Base-by-base conservation (phyloP, 2,329 filamentous ascomycete genomes). In the Thermochaetoides dissita region DNA sequence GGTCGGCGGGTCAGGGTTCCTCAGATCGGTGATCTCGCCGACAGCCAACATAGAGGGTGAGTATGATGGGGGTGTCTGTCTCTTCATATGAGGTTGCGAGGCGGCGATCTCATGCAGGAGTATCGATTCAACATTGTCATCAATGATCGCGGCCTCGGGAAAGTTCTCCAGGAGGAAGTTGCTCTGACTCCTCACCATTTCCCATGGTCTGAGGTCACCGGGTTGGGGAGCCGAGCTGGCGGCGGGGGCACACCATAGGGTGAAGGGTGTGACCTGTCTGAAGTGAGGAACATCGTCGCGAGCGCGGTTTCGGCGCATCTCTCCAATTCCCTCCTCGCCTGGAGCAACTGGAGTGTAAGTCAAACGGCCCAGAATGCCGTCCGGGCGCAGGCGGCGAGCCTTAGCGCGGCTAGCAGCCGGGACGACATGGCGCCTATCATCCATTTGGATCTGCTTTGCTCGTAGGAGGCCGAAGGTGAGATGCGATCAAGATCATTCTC, bases 21-120 rank as follows among this genome's bases (percentile, higher is more conserved):
- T 63, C 11, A 59, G 46, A 48, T 74, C 63, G 2, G 62, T 57
- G 48, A 76, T 65, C 43, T 73, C 68, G 1, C 79, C 79, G 29
- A 75, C 62, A 2, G 71, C 68, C 17, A 84, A 63, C 5, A 80
- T 55, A 8, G 60, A 43, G 7, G 50, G 39, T 10, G 44, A 38
- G 35, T 24, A 28, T 11, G 36, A 24, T 7, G 33, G 10, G 12
- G 39, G 34, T 9, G 33, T 42, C 17, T 30, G 47, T 11, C 11
- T 42, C 33, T 45, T 38, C 41, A 24, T 24, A 24, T 24, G 17
- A 24, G 34, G 46, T 3, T 43, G 35, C 1, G 54, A 40, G 0
- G 55, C 51, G 7, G 61, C 57, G 2, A 43, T 54, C 10, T 64
- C 65, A 32, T 66, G 61, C 7, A 57, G 48, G 6, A 70, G 51